phyloP scores from a whole-genome alignment of 805 yeast species.

The Wickerhamiella kurtzmanii region DNA sequence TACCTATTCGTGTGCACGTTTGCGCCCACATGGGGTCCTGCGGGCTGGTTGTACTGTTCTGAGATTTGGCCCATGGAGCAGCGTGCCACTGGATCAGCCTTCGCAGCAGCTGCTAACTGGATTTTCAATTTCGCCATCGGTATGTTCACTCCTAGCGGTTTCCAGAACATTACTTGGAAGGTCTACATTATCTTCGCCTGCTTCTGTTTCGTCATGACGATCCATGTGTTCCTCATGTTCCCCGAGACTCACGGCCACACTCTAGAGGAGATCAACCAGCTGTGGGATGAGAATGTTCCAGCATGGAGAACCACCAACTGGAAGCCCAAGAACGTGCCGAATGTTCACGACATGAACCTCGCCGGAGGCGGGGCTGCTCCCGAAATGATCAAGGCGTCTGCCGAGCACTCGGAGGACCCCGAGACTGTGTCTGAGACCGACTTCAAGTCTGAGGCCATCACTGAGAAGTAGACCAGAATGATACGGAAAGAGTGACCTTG shows the following conservation, averaged over 20 bases:
- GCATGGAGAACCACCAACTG: conserved; percentile 19
- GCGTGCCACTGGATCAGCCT: conserved; percentile 59
- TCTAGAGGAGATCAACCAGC: conserved; percentile 54
- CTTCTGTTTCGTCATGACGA: conserved; percentile 22
- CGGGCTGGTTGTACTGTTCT: conserved; percentile 53
- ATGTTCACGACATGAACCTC: conserved; percentile 18
- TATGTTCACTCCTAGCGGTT: conserved; percentile 42
- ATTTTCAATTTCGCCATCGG: conserved; percentile 63
- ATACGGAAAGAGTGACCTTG: neutral
- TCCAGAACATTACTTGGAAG: conserved; percentile 45
- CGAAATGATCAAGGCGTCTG: neutral
- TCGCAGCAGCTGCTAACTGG: conserved; percentile 72
- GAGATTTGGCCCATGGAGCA: conserved; percentile 58
- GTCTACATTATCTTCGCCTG: conserved; percentile 35
- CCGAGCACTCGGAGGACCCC: neutral
- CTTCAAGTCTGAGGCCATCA: neutral
- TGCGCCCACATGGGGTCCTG: conserved; percentile 80
- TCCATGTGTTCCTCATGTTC: conserved; percentile 43
- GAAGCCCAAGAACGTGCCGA: conserved; percentile 12
- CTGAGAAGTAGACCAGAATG: neutral
- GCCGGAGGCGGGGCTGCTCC: conserved; percentile 23
- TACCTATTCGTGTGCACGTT: conserved; percentile 58
- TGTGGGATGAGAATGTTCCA: conserved; percentile 31
- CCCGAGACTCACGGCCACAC: conserved; percentile 56
- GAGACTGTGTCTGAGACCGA: too few relatives aligned